These are phyloP conservation scores for Carpinus fangiana DNA, from an alignment of 306 rosid genomes.

Conservation along the genomic window DNA sequence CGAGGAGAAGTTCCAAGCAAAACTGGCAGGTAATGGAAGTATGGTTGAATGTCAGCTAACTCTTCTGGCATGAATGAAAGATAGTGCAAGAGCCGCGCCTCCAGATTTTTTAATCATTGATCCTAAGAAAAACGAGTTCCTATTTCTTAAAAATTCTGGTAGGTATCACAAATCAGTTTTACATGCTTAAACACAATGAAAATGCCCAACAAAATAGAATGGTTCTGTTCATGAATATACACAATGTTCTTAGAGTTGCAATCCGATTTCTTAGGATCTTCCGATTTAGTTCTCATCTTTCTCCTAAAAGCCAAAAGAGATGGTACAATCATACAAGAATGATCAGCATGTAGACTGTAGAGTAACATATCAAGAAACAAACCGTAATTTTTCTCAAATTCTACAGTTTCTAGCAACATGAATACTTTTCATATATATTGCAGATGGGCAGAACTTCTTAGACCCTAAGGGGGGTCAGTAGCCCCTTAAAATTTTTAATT, in stretches of 20 bases:
- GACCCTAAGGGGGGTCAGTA: too few species aligned
- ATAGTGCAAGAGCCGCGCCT: slow-evolving; percentile 10
- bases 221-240: not conserved
- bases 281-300: not conserved
- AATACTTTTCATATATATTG: too few species aligned
- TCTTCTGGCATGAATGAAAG: not conserved
- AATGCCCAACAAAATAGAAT: not conserved
- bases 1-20: not conserved
- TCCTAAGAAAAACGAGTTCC: slow-evolving; percentile 28
- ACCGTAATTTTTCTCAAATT: not conserved
- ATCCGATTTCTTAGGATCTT: too few species aligned
- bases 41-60: slow-evolving; percentile 13
- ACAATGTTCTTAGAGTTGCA: not conserved
- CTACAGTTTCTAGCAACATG: not conserved
- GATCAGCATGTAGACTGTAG: not conserved
- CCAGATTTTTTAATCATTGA: slow-evolving; percentile 16
- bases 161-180: slow-evolving; percentile 1
- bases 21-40: slow-evolving; percentile 5
- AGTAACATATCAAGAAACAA: not conserved
- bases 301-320: not conserved
- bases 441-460: too few species aligned
- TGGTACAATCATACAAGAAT: not conserved
- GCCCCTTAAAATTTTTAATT: too few species aligned
- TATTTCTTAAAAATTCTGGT: slow-evolving; percentile 11
- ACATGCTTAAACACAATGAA: not conserved